A percentile compares a stretch with the other conserved stretches of the same genome.
Conservation (phyloP, 208 protist genomes). For the Vickermania spadyakhi region DNA sequence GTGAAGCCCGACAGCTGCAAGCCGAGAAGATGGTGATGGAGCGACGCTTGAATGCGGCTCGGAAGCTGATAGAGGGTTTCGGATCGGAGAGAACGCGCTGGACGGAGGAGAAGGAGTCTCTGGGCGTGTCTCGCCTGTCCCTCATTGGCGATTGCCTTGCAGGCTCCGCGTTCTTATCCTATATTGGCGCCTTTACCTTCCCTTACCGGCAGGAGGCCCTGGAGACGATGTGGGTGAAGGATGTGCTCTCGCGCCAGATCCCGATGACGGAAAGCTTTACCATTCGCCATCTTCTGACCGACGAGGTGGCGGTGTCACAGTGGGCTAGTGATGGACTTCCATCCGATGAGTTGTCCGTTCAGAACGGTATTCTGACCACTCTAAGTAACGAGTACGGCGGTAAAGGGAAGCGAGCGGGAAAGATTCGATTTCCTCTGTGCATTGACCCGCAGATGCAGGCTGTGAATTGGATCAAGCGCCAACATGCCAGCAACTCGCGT, state of each 20-base stretch:
- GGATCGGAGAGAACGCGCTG: constrained; percentile 95
- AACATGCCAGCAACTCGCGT: constrained; percentile 83
- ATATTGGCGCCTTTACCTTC: constrained; percentile 96
- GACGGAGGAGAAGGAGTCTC: constrained; percentile 90
- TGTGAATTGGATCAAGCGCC: constrained; percentile 98
- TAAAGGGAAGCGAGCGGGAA: constrained; percentile 64
- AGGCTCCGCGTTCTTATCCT: constrained; percentile 95
- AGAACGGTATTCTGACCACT: constrained; percentile 97
- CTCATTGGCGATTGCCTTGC: constrained; percentile 98
- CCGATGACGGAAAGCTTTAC: constrained; percentile 86
- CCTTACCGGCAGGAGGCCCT: constrained; percentile 94
- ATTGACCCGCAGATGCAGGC: constrained; percentile 99
- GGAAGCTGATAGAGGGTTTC: constrained; percentile 95
- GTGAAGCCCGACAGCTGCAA: constrained; percentile 89
- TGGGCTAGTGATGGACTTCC: constrained; percentile 97
- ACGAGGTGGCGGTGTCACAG: constrained; percentile 95
- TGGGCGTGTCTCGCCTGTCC: constrained; percentile 71
- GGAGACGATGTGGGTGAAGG: constrained; percentile 84
- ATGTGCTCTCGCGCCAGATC: constrained; percentile 83
- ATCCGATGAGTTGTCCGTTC: constrained; percentile 96
- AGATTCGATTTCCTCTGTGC: constrained; percentile 95
- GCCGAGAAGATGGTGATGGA: constrained; percentile 93
- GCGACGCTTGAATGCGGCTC: constrained; percentile 91
- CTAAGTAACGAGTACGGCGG: constrained; percentile 79
- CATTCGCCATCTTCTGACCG: constrained; percentile 91